phyloP scores from a whole-genome alignment of 129 eudicot species.

The Daucus carota region DNA sequence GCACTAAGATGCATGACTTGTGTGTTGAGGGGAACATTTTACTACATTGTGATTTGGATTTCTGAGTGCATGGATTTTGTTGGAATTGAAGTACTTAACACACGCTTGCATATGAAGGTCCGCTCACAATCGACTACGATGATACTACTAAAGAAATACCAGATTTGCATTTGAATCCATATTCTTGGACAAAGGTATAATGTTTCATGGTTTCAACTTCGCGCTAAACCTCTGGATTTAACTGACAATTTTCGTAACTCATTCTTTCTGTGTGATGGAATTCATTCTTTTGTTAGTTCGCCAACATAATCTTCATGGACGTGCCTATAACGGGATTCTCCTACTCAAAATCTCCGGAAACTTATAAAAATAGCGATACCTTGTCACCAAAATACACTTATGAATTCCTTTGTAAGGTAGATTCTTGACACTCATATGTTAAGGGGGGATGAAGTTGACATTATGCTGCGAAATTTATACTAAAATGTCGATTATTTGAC shows the following conservation, averaged over 20 bases:
- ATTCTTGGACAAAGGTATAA: slow-evolving; percentile 24
- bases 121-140: background rate
- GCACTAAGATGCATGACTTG: no score
- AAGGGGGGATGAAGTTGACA: background rate
- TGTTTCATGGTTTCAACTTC: no score
- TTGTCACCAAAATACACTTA: slow-evolving; percentile 2
- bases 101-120: slow-evolving; percentile 20
- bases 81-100: no score
- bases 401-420: slow-evolving; percentile 6
- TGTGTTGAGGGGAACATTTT: no score
- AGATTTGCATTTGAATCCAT: slow-evolving; percentile 13
- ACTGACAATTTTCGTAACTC: no score
- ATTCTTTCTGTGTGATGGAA: no score
- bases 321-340: slow-evolving; percentile 1
- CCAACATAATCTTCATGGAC: slow-evolving; percentile 9
- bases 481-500: no score
- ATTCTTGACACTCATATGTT: no score
- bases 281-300: background rate
- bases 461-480: background rate
- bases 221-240: no score
- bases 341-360: slow-evolving; percentile 1
- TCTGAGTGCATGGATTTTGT: no score
- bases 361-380: background rate
- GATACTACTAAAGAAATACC: background rate
- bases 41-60: no score